Evolutionary conservation across 805 yeast genomes (phyloP).

Genomic region (Scheffersomyces coipomensis): DNA sequence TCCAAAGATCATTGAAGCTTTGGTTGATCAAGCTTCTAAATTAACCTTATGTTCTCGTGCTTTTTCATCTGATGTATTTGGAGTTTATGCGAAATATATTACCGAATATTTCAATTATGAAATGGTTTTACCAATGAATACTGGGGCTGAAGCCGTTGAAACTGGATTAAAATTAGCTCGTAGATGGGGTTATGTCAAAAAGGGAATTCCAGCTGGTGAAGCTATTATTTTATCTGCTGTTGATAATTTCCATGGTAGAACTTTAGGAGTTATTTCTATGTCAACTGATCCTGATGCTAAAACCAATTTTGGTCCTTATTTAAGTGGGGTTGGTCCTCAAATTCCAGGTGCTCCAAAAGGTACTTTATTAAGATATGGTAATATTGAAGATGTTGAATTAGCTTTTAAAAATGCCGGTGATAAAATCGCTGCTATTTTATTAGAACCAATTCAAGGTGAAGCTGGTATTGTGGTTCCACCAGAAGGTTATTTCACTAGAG

Average conservation of each 20-base stretch:
- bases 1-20: conserved; percentile 83
- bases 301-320: conserved; percentile 85
- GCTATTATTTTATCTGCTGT: conserved; percentile 86
- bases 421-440: conserved; percentile 82
- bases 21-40: conserved; percentile 80
- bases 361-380: conserved; percentile 73
- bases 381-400: conserved; percentile 78
- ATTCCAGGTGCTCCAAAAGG: conserved; percentile 71
- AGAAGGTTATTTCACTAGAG: conserved; percentile 69
- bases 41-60: conserved; percentile 91
- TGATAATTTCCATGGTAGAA: conserved; percentile 95
- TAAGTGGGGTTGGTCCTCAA: conserved; percentile 78
- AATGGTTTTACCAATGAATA: conserved; percentile 94
- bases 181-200: conserved; percentile 93
- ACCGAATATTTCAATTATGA: conserved; percentile 90
- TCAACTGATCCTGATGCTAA: conserved; percentile 95
- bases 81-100: conserved; percentile 79
- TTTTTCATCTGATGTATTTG: conserved; percentile 85
- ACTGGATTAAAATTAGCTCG: conserved; percentile 91
- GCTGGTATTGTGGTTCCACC: conserved; percentile 98
- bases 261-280: conserved; percentile 92
- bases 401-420: conserved; percentile 84
- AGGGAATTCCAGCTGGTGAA: conserved; percentile 78
- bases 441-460: conserved; percentile 98
- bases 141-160: conserved; percentile 99